Percentiles rank a stretch among this genome's conserved stretches.
These are phyloP conservation scores for Boletus holoroseus DNA, from an alignment of 1,284 basidiomycete genomes.

Conservation along the genomic window DNA sequence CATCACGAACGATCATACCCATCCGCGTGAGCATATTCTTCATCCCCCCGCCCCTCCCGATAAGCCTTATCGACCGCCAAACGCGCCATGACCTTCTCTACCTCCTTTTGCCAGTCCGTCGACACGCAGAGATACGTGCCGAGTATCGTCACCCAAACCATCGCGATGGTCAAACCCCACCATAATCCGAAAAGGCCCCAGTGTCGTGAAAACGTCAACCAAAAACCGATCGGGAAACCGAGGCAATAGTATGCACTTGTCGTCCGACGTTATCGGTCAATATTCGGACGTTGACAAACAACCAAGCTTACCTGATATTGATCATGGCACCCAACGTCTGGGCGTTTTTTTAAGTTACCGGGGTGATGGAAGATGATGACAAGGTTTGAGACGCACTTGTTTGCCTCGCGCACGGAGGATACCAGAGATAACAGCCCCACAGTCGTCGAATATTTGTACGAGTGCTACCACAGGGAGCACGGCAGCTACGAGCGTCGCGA, in stretches of 20 bases:
- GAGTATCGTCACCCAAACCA: conserved; percentile 48
- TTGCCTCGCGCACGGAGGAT: conserved; percentile 77
- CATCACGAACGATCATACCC: background rate
- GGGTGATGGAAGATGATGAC: background rate
- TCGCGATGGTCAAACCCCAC: conserved; percentile 59
- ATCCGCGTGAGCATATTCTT: conserved; percentile 8
- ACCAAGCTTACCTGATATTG: conserved; percentile 48
- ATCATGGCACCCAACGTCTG: conserved; percentile 60
- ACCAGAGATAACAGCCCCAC: conserved; percentile 64
- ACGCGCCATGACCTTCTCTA: conserved; percentile 51
- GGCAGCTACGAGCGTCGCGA: conserved; percentile 59
- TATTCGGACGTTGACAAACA: background rate
- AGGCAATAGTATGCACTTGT: conserved; percentile 60
- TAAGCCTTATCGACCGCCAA: conserved; percentile 35
- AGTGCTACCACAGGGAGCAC: conserved; percentile 75
- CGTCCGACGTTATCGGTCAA: background rate
- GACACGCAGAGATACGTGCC: conserved; percentile 47
- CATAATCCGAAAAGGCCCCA: conserved; percentile 58
- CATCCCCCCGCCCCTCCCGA: conserved; percentile 9
- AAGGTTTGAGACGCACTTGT: conserved; percentile 38
- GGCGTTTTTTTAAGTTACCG: background rate
- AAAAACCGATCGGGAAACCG: conserved; percentile 62
- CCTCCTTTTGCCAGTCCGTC: conserved; percentile 63
- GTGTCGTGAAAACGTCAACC: conserved; percentile 23
- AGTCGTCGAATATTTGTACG: conserved; percentile 78